These are phyloP conservation scores for Alternaria solani DNA, from an alignment of 2,329 filamentous ascomycete genomes.

Conservation along the genomic window DNA sequence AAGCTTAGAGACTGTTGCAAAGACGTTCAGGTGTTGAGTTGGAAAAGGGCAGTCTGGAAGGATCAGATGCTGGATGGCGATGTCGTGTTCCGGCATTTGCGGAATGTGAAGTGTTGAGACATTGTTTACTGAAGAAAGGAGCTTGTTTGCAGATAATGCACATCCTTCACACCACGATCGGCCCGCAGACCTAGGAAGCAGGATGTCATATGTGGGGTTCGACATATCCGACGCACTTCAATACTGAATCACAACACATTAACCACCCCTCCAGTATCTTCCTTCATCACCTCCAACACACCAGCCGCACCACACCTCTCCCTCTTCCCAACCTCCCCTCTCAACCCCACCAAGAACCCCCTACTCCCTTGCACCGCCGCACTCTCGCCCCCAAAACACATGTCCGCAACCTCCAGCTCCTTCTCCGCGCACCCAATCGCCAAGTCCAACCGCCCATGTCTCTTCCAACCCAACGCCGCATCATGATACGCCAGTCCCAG, in stretches of 20 bases:
- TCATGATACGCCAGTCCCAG: slow-evolving; percentile 30
- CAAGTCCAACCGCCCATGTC: slow-evolving; percentile 22
- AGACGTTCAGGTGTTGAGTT: too few relatives aligned
- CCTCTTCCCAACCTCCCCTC: background rate
- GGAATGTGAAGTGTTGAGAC: too few relatives aligned
- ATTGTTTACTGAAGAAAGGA: too few relatives aligned
- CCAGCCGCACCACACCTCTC: background rate
- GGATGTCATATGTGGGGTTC: background rate
- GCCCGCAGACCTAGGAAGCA: background rate
- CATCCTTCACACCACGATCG: background rate
- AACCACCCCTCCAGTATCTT: background rate
- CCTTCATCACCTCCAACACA: background rate
- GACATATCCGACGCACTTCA: background rate
- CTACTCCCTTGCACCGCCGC: slow-evolving; percentile 15
- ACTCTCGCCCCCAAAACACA: slow-evolving; percentile 23
- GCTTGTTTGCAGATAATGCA: background rate
- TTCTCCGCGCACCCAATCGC: slow-evolving; percentile 19
- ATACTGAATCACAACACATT: background rate
- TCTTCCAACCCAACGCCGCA: slow-evolving; percentile 25
- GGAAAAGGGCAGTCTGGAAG: too few relatives aligned
- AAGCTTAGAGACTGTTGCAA: too few relatives aligned
- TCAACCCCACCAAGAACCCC: slow-evolving; percentile 12
- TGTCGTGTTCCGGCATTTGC: too few relatives aligned
- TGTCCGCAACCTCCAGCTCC: slow-evolving; percentile 21
- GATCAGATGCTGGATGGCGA: too few relatives aligned